Percentiles rank a stretch among this genome's conserved stretches.
phyloP scores from a whole-genome alignment of 495 filamentous ascomycete genomes.

The Aspergillus indologenus region DNA sequence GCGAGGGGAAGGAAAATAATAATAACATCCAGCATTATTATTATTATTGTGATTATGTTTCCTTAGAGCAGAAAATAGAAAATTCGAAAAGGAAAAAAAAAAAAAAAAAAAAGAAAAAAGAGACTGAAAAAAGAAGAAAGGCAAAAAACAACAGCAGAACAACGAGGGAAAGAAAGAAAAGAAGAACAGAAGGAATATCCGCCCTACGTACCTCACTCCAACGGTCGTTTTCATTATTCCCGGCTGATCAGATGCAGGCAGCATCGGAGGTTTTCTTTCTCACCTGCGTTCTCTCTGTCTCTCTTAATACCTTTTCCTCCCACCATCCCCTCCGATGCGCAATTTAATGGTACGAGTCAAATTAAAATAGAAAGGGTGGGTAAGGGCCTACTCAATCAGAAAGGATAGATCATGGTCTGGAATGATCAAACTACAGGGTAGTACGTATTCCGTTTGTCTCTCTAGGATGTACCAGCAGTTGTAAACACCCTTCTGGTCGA shows the following conservation, averaged over 20 bases:
- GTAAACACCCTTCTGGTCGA: neutral
- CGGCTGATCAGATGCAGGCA: constrained; percentile 10
- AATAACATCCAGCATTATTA: neutral
- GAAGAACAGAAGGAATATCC: constrained; percentile 5
- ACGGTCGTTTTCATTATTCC: constrained; percentile 5
- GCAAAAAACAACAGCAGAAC: constrained; percentile 1
- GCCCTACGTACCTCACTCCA: constrained; percentile 2
- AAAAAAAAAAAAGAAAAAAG: constrained; percentile 8
- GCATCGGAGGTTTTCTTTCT: constrained; percentile 13
- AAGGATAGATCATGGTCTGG: neutral
- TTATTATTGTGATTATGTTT: neutral
- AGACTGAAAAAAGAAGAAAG: constrained; percentile 8
- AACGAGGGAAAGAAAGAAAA: neutral
- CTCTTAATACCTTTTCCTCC: constrained; percentile 3
- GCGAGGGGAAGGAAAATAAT: constrained; percentile 10
- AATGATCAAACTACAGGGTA: constrained; percentile 12
- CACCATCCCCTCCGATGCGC: neutral
- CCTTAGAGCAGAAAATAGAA: constrained; percentile 1
- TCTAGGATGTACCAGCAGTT: constrained; percentile 11
- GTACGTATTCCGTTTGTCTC: constrained; percentile 14
- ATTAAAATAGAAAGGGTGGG: neutral
- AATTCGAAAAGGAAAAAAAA: constrained; percentile 7
- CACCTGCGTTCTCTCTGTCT: neutral
- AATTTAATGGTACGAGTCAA: neutral
- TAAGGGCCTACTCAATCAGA: neutral